These are phyloP conservation scores for Mycena leptocephala DNA, from an alignment of 768 basidiomycete species.

Conservation along the genomic window DNA sequence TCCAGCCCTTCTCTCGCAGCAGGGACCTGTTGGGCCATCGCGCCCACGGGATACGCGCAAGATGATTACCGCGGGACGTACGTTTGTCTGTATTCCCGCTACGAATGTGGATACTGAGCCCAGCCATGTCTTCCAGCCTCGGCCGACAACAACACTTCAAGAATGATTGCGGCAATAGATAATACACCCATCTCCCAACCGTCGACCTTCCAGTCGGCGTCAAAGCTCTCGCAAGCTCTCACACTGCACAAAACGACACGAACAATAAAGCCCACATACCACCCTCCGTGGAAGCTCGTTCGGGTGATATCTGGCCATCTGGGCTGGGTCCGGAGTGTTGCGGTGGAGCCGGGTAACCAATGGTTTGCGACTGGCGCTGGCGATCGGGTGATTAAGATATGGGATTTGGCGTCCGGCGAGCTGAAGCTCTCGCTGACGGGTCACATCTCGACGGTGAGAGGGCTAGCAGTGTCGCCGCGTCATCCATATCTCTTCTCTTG, in stretches of 20 bases:
- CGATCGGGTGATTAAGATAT: slow-evolving; percentile 98
- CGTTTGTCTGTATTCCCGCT: slow-evolving; percentile 41
- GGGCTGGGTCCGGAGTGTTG: slow-evolving; percentile 97
- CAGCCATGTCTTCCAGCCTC: slow-evolving; percentile 46
- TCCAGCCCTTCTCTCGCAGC: slow-evolving; percentile 84
- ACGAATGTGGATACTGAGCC: neutral
- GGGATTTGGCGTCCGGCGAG: slow-evolving; percentile 98
- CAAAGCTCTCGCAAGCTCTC: slow-evolving; percentile 89
- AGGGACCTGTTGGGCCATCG: slow-evolving; percentile 86
- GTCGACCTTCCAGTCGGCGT: slow-evolving; percentile 78
- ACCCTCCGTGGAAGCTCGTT: slow-evolving; percentile 95
- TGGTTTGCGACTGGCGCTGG: slow-evolving; percentile 99
- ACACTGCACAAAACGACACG: slow-evolving; percentile 94
- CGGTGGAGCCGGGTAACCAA: slow-evolving; percentile 97
- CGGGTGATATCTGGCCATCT: slow-evolving; percentile 98
- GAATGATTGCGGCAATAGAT: slow-evolving; percentile 84
- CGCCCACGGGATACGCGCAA: slow-evolving; percentile 77
- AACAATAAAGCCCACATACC: slow-evolving; percentile 95
- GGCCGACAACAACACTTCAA: slow-evolving; percentile 68
- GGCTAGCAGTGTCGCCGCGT: slow-evolving; percentile 91
- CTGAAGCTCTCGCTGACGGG: slow-evolving; percentile 97
- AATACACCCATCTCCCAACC: slow-evolving; percentile 77
- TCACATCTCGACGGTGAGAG: slow-evolving; percentile 97
- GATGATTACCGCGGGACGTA: slow-evolving; percentile 82
- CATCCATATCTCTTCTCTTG: slow-evolving; percentile 99